phyloP scores from a whole-genome alignment of 495 filamentous ascomycete genomes.

The Neurospora sp. region DNA sequence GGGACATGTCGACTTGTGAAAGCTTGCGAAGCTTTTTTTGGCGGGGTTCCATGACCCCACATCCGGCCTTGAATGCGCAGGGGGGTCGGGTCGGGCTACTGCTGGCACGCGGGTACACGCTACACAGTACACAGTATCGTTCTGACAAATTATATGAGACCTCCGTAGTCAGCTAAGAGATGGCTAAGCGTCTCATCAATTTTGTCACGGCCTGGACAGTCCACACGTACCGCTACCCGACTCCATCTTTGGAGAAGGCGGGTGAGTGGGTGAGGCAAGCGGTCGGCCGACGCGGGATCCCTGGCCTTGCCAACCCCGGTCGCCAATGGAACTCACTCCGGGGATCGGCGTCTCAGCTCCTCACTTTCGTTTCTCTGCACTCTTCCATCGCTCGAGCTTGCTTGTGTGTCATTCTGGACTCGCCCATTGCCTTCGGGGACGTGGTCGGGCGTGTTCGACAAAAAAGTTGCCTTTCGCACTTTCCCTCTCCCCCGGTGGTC shows the following conservation, averaged over 20 bases:
- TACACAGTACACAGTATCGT: neutral
- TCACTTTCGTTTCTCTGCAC: neutral
- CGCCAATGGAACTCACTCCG: neutral
- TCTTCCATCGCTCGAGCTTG: neutral
- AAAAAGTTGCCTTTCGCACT: neutral
- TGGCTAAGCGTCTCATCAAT: neutral
- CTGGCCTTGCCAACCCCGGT: neutral
- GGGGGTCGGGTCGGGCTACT: neutral
- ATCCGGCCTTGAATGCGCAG: neutral
- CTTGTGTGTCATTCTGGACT: neutral
- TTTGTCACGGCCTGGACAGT: neutral
- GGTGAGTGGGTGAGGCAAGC: neutral
- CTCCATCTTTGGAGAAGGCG: neutral
- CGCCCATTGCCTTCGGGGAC: neutral
- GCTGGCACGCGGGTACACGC: neutral
- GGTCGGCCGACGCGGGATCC: neutral
- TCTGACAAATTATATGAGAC: neutral
- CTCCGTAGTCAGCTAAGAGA: fast-evolving
- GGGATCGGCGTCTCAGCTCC: neutral
- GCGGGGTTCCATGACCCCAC: neutral
- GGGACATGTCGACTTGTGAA: neutral
- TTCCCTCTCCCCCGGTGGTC: constrained; percentile 4
- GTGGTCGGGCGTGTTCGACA: neutral
- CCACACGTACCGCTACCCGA: neutral
- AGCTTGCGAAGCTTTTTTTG: neutral